Evolutionary conservation across 257 asterid genomes (phyloP), one percentile per base, ranked within the genome.

Genomic region (Fraxinus americana): DNA sequence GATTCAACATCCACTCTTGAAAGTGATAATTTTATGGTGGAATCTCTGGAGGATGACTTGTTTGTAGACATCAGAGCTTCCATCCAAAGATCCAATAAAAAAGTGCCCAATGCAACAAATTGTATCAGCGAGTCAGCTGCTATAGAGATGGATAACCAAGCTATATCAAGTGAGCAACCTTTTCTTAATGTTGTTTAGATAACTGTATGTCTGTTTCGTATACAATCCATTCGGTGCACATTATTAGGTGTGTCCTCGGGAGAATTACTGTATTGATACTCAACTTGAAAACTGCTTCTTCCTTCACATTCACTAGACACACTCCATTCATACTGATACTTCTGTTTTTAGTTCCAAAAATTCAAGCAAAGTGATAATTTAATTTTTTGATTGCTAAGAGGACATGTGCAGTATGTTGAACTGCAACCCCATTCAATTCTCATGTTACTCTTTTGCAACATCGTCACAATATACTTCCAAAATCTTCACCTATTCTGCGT

Each of bases 51-150:
- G 79, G 94, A 85, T 27, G 99, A 96, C 82, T 85, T 96, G 86
- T 93, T 93, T 85, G 85, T 83, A 59, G 99, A 96, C 78, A 88
- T 96, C 72, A 93, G 99, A 92, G 99, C 99, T 83, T 96, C 99
- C 81, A 90, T 93, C 79, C 99, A 96, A 88, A 91, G 94, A 84
- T 92, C 98, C 81, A 88, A 89, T 78, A 89, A 84, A 76, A 85
- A 76, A 82, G 67, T 86, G 73, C 74, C 85, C 76, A 72, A 77
- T 78, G 75, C 79, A 52, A 75, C 72, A 39, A 82, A 75, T 74
- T 73, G 82, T 75, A 81, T 65, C 83, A 78, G 67, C 67, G 81
- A 87, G 83, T 76, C 54, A 63, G 78, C 81, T 59, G 77, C 86
- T 69, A 66, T 39, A 77, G 83, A 75, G 77, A 69, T 80, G 13